phyloP scores from a whole-genome alignment of 2,329 filamentous ascomycete genomes.

The Scopulariopsis brevicaulis region DNA sequence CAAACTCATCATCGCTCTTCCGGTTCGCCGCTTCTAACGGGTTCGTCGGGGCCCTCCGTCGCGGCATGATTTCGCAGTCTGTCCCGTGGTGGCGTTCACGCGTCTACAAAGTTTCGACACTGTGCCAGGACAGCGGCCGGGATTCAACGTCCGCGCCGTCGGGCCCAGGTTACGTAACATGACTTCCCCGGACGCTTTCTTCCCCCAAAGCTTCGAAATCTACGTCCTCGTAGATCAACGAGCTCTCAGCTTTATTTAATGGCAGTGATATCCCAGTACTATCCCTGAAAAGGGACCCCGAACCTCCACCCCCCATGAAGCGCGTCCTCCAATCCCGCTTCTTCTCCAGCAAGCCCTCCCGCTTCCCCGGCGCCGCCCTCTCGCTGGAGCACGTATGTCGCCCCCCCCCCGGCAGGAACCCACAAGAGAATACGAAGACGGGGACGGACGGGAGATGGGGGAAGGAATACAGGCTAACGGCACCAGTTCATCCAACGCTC shows the following conservation, averaged over 20 bases:
- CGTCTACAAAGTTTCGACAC: not conserved
- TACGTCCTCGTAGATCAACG: not conserved
- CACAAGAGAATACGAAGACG: not conserved
- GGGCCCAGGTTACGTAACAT: not conserved
- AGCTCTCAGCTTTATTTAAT: not conserved
- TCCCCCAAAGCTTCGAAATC: not conserved
- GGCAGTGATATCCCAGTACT: not conserved
- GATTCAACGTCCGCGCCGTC: not conserved
- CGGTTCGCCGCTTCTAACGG: constrained; percentile 36
- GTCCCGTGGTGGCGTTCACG: not conserved
- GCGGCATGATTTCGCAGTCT: not conserved
- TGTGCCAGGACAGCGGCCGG: not conserved
- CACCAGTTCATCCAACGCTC: constrained; percentile 46
- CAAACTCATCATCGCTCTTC: constrained; percentile 34
- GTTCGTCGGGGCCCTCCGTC: constrained; percentile 9
- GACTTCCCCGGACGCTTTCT: not conserved
- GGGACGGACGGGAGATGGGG: not conserved
- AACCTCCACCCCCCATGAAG: not conserved
- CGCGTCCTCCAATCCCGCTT: not conserved
- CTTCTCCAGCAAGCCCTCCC: constrained; percentile 17
- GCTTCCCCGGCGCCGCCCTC: constrained; percentile 25
- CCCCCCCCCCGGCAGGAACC: not conserved
- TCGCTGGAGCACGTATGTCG: constrained; percentile 47
- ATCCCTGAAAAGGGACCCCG: not conserved
- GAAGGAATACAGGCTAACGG: not conserved